Evolutionary conservation across 208 protist species (phyloP).

Genomic region (Wallacemonas sp.): DNA sequence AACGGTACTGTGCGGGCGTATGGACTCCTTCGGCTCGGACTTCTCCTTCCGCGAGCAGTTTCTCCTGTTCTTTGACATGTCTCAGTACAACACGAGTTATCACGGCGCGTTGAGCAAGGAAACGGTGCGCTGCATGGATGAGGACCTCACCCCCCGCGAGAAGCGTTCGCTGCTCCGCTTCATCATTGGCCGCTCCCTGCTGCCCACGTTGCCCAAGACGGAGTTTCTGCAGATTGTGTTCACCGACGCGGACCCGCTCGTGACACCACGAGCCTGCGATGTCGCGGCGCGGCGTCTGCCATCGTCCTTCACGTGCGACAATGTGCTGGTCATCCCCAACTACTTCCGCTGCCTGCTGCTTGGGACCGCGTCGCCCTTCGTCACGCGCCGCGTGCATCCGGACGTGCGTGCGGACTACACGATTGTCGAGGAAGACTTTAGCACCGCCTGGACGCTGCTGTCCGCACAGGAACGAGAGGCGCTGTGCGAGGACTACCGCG

Average conservation of each 20-base stretch:
- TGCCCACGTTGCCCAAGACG: constrained; percentile 16
- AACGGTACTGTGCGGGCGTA: constrained; percentile 22
- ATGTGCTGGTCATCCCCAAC: constrained; percentile 36
- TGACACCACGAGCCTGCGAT: constrained; percentile 15
- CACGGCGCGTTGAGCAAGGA: constrained; percentile 15
- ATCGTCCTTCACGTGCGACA: constrained; percentile 12
- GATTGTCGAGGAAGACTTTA: constrained; percentile 1
- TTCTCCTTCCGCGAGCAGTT: constrained; percentile 41
- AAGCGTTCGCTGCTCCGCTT: constrained; percentile 45
- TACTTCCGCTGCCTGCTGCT: constrained; percentile 42
- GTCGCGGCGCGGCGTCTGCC: constrained; percentile 26
- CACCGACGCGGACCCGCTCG: not conserved
- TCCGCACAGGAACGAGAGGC: not conserved
- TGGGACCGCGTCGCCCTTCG: constrained; percentile 7
- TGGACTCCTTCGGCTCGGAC: constrained; percentile 14
- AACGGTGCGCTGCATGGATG: constrained; percentile 33
- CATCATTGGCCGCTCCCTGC: constrained; percentile 34
- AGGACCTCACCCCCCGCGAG: constrained; percentile 27
- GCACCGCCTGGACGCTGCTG: constrained; percentile 12
- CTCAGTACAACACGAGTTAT: constrained; percentile 8
- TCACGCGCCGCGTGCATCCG: not conserved
- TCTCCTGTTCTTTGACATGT: constrained; percentile 25
- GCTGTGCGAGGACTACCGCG: constrained; percentile 5
- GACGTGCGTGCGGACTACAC: not conserved
- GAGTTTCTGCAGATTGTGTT: constrained; percentile 22